phyloP scores from a whole-genome alignment of 176 grass and related monocot species.

The Eleusine indica region DNA sequence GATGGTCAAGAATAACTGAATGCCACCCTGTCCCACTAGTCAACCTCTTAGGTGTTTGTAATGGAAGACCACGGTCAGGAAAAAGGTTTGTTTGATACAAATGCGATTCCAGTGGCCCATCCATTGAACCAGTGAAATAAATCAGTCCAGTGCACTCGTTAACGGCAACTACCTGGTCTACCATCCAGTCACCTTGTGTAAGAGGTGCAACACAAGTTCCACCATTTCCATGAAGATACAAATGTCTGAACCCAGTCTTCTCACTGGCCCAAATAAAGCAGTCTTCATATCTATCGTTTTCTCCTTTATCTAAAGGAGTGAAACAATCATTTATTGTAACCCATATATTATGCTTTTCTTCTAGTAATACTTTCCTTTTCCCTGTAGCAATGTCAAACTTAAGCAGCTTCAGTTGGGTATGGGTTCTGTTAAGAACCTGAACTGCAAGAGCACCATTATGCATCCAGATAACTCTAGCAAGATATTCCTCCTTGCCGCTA shows the following conservation, averaged over 20 bases:
- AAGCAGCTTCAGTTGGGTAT: constrained; percentile 75
- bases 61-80: neutral
- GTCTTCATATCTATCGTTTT: constrained; percentile 47
- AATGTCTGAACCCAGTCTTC: constrained; percentile 80
- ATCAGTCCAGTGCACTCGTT: constrained; percentile 71
- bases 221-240: constrained; percentile 75
- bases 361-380: constrained; percentile 60
- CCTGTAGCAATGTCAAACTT: constrained; percentile 74
- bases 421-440: constrained; percentile 14
- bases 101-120: neutral
- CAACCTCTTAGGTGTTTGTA: constrained; percentile 70
- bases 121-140: constrained; percentile 59
- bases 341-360: constrained; percentile 74
- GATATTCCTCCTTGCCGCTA: constrained; percentile 66
- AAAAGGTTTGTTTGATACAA: neutral
- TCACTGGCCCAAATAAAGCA: constrained; percentile 91
- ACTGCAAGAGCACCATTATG: constrained; percentile 63
- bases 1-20: constrained; percentile 86
- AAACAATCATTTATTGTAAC: constrained; percentile 86
- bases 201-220: constrained; percentile 67
- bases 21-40: constrained; percentile 75
- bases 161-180: constrained; percentile 79
- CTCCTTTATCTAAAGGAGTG: constrained; percentile 68
- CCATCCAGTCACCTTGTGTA: constrained; percentile 84
- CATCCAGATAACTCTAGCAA: constrained; percentile 83